Percentiles rank a stretch among this genome's conserved stretches.
Conservation (phyloP, 2,329 filamentous ascomycete species). For the Pyricularia pennisetigena region DNA sequence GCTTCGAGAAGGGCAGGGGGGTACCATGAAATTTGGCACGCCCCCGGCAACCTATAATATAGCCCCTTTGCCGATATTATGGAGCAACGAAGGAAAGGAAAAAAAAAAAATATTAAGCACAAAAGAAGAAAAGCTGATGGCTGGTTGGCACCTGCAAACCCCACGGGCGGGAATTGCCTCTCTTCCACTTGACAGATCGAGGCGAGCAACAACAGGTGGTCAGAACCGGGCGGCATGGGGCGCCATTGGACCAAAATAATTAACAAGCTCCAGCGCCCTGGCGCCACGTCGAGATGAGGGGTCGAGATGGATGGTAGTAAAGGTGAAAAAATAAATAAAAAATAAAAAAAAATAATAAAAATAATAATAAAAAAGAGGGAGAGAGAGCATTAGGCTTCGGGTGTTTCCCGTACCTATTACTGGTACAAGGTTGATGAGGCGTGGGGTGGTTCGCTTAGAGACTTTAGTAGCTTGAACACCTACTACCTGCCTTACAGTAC, state of each 20-base stretch:
- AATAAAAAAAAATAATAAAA: background rate
- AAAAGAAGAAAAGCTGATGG: background rate
- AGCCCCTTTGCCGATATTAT: conserved; percentile 1
- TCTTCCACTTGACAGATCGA: background rate
- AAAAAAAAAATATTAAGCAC: background rate
- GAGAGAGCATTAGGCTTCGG: background rate
- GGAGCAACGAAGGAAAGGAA: background rate
- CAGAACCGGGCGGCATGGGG: background rate
- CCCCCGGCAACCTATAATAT: conserved; percentile 6
- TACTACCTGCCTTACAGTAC: too few relatives aligned
- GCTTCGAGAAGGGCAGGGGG: background rate
- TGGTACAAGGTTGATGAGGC: background rate
- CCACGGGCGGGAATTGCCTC: background rate
- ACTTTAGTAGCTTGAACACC: background rate
- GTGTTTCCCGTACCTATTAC: background rate
- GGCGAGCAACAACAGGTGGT: background rate
- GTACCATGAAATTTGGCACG: background rate
- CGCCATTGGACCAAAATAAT: background rate
- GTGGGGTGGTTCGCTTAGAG: background rate
- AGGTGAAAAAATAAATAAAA: background rate
- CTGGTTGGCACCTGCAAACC: background rate
- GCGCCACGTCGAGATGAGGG: conserved; percentile 1
- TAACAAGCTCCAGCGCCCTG: background rate
- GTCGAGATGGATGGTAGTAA: background rate
- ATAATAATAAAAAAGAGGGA: background rate